Evolutionary conservation across 2,329 filamentous ascomycete species (phyloP), one percentile per base, ranked within the genome.

Genomic region (Basipetospora chlamydospora): DNA sequence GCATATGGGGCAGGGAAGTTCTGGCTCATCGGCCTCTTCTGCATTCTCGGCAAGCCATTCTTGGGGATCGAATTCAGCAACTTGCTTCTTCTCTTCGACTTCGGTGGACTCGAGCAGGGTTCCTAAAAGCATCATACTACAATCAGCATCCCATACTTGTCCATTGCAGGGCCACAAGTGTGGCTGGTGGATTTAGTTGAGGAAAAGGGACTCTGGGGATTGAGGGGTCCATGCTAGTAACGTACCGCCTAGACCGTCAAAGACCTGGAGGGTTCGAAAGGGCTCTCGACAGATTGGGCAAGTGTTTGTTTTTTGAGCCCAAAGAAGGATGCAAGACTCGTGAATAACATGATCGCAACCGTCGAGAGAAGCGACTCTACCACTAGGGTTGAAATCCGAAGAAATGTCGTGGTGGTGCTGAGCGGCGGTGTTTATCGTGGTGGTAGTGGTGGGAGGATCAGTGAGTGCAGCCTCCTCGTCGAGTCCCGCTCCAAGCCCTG

Each of bases 281-380:
- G 72, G 76, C 49, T 84, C 81, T 47, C 90, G 82, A 60, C 90
- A 98, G 57, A 98, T 94, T 31, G 90, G 90, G 58, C 90, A 98
- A 54, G 87, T 95, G 60, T 96, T 98, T 44, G 90, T 88, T 56
- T 92, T 81, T 59, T 92, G 84, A 31, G 88, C 85, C 90, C 90
- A 98, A 47, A 86, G 84, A 48, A 81, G 80, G 47, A 98, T 70
- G 58, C 90, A 98, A 36, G 80, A 77, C 61, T 98, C 80, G 61
- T 98, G 90, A 47, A 98, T 67, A 47, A 87, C 73, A 64, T 98
- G 92, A 40, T 84, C 82, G 59, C 90, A 98, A 32, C 85, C 79
- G 41, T 76, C 65, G 34, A 79, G 70, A 38, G 69, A 59, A 28
- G 75, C 73, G 42, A 39, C 28, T 26, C 37, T 34, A 31, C 20